Evolutionary conservation across 2,329 filamentous ascomycete species (phyloP), one percentile per base, ranked within the genome.

Genomic region (Parastagonospora nodorum): DNA sequence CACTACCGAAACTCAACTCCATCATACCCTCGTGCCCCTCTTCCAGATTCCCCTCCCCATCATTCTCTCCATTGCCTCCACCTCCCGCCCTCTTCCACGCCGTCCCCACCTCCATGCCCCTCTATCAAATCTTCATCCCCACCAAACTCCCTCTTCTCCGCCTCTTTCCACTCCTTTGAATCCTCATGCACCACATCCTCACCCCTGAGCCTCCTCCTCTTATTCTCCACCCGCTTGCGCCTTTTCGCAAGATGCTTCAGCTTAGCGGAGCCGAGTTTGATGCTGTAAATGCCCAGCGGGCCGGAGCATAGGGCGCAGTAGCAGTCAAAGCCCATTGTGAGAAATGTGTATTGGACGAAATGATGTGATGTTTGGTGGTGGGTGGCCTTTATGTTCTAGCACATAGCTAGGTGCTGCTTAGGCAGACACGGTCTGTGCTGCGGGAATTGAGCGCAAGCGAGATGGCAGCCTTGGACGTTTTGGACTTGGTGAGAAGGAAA

Each of bases 251-350:
- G 29, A 19, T 47, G 48, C 35, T 51, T 48, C 27, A 29, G 14
- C 12, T 48, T 45, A 14, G n/a, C 48, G 5, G 45, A 41, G 6
- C 56, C 58, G 19, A 61, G 37, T 8, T 31, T 24, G 12, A 58
- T 19, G 10, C 8, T 15, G 2, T 36, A 11, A 4, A 46, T 42
- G 5, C 41, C 30, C 12, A 61, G 24, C 1, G 57, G 51, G 4
- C 53, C 51, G 7, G 38, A 51, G 31, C 58, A 65, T 4, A 66
- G 37, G 10, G 58, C 57, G 19, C 58, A 66, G 30, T 57, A 63
- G 32, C 61, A 65, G 11, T 62, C 54, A 38, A 52, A 62, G 2
- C 53, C 58, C 61, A 60, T 60, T 5, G 27, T 40, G 14, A 38
- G 9, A 12, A 19, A 37, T 4, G n/a, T 16, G 4, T 2, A 2